Percentiles rank a stretch among this genome's conserved stretches.
Conservation (phyloP, 768 basidiomycete species). For the Royoungia palumana region DNA sequence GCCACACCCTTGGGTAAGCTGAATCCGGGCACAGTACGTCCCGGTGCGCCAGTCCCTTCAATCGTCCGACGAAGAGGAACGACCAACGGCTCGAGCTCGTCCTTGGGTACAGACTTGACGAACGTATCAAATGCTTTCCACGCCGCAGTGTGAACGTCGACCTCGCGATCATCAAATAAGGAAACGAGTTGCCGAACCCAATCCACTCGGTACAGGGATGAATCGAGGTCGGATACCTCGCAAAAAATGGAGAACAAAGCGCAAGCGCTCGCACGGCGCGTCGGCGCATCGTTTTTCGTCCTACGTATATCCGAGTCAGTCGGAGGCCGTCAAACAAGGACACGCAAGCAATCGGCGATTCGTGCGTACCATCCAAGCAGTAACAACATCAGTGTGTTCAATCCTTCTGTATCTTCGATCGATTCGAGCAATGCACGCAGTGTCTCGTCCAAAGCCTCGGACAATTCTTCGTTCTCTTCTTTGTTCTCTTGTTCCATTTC, state of each 20-base stretch:
- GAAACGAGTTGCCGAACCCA: conserved; percentile 91
- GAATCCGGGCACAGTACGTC: too few species aligned
- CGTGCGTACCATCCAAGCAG: conserved; percentile 78
- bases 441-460: conserved; percentile 69
- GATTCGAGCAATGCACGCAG: conserved; percentile 72
- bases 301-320: conserved; percentile 36
- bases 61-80: conserved; percentile 86
- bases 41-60: conserved; percentile 78
- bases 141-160: conserved; percentile 76
- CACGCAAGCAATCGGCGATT: neutral
- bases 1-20: too few species aligned
- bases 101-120: conserved; percentile 87
- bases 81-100: too few species aligned
- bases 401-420: conserved; percentile 79
- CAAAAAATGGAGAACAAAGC: conserved; percentile 80
- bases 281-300: conserved; percentile 73
- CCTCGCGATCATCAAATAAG: conserved; percentile 73
- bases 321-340: too few species aligned
- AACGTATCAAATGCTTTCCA: conserved; percentile 82
- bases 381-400: conserved; percentile 86
- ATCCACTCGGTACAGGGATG: conserved; percentile 83
- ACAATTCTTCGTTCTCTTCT: conserved; percentile 72
- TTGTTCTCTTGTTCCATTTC: conserved; percentile 66
- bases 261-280: conserved; percentile 75
- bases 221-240: conserved; percentile 76